phyloP scores from a whole-genome alignment of 192 early-diverging fungal species.

The Coemansia asiatica region DNA sequence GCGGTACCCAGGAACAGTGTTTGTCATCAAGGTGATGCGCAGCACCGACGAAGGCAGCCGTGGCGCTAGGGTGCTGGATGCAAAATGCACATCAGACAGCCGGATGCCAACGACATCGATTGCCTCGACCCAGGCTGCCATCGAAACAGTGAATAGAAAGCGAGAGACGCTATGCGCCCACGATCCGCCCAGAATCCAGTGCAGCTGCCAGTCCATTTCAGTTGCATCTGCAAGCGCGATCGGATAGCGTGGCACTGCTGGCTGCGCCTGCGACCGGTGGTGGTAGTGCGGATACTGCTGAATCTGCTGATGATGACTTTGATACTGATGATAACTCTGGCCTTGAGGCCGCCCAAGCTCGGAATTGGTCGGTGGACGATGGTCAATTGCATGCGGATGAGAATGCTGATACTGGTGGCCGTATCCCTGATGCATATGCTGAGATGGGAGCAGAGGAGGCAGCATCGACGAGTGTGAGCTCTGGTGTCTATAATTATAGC shows the following conservation, averaged over 20 bases:
- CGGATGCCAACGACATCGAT: conserved; percentile 24
- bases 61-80: conserved; percentile 47
- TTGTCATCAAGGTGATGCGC: conserved; percentile 29
- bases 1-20: conserved; percentile 3
- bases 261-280: conserved; percentile 12
- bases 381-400: neutral
- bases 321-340: neutral
- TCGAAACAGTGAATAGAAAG: conserved; percentile 36
- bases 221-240: conserved; percentile 26
- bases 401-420: neutral
- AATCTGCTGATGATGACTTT: conserved; percentile 1
- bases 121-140: conserved; percentile 47
- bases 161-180: conserved; percentile 38
- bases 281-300: neutral
- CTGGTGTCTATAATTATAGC: neutral
- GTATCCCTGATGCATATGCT: neutral
- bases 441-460: neutral
- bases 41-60: conserved; percentile 46
- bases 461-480: neutral
- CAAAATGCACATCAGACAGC: conserved; percentile 45
- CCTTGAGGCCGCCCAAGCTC: neutral
- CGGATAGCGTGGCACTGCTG: conserved; percentile 8
- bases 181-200: conserved; percentile 24
- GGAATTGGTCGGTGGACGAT: neutral
- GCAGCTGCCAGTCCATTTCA: conserved; percentile 50